Conservation (phyloP, 2,329 filamentous ascomycete genomes). For the Calonectria montana region DNA sequence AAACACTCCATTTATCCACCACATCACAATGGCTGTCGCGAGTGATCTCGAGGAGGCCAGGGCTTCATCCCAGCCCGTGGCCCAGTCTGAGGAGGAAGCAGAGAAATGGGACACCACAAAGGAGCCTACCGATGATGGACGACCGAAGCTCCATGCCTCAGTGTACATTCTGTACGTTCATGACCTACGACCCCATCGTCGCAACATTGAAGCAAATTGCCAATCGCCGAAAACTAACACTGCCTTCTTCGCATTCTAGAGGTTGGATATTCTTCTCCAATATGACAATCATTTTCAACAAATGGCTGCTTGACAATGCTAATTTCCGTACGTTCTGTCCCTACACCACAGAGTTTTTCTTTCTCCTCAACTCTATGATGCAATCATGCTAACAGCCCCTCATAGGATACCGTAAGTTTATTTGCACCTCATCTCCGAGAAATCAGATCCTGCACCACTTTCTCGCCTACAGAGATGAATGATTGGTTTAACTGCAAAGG, state of each 20-base stretch:
- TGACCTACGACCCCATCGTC: background rate
- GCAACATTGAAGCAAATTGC: background rate
- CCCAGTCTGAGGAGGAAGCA: conserved; percentile 19
- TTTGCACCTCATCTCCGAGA: background rate
- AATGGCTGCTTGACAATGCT: conserved; percentile 82
- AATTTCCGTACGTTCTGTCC: conserved; percentile 73
- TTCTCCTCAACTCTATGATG: background rate
- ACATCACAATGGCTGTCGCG: conserved; percentile 8
- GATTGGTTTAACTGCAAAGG: background rate
- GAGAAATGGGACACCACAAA: conserved; percentile 9
- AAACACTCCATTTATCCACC: background rate
- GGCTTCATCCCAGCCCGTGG: conserved; percentile 6
- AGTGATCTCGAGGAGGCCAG: conserved; percentile 26
- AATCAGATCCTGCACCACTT: background rate
- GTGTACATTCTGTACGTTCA: conserved; percentile 22
- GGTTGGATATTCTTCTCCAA: conserved; percentile 90
- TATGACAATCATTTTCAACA: conserved; percentile 90
- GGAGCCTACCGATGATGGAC: background rate
- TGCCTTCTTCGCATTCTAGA: conserved; percentile 43
- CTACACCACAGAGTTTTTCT: background rate
- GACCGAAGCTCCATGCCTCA: conserved; percentile 19
- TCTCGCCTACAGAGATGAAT: background rate
- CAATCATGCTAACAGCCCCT: conserved; percentile 23
- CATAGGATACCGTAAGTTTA: conserved; percentile 49
- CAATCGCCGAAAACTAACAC: conserved; percentile 20